phyloP scores from a whole-genome alignment of 441 rosid species.

The Breynia disticha region DNA sequence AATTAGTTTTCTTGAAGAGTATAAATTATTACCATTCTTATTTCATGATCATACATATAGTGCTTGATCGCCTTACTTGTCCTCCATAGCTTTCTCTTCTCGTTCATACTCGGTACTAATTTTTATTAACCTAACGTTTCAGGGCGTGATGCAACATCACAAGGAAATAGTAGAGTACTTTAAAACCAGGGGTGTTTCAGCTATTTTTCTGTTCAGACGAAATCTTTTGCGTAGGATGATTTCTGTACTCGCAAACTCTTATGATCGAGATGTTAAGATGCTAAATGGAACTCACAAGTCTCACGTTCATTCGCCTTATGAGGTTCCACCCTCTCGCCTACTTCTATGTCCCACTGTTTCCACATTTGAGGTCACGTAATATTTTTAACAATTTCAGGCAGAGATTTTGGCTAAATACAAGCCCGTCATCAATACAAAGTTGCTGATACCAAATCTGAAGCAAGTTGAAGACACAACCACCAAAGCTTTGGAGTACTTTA shows the following conservation, averaged over 20 bases:
- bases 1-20: too few relatives aligned
- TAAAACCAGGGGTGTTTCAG: constrained; percentile 37
- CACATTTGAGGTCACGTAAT: neutral
- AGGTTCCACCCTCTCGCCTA: too few relatives aligned
- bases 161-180: constrained; percentile 40
- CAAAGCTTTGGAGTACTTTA: constrained; percentile 33
- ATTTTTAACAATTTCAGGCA: constrained; percentile 25
- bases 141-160: constrained; percentile 48
- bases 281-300: constrained; percentile 58
- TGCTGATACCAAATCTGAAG: constrained; percentile 31
- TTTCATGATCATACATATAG: too few relatives aligned
- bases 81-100: too few relatives aligned
- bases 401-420: constrained; percentile 32
- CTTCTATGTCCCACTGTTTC: neutral
- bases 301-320: constrained; percentile 39
- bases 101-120: too few relatives aligned
- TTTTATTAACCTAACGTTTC: neutral
- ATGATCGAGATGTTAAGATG: constrained; percentile 33
- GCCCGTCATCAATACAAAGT: constrained; percentile 31
- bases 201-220: constrained; percentile 43
- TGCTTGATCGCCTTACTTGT: too few relatives aligned
- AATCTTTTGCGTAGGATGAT: constrained; percentile 46
- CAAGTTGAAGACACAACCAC: constrained; percentile 28
- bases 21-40: too few relatives aligned
- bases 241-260: constrained; percentile 43